Evolutionary conservation across 2,329 filamentous ascomycete genomes (phyloP), one percentile per base, ranked within the genome.

Genomic region (Claviceps humidiphila): DNA sequence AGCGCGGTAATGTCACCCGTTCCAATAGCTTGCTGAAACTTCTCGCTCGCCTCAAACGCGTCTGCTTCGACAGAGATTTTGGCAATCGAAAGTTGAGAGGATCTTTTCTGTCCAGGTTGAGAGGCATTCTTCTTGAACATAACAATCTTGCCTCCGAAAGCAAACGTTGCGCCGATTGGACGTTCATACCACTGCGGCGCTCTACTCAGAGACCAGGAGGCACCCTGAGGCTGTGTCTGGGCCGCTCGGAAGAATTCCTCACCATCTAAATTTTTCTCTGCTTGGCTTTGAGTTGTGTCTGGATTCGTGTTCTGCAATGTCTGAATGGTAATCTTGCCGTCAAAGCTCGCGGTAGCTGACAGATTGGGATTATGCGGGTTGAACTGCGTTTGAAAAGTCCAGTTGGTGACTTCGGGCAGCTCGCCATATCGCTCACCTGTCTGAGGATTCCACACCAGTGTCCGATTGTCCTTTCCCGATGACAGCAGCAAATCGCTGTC

Each of bases 391-490:
- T 91, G 84, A 74, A 98, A 98, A 5, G 90, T 95, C 91, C 93
- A 98, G 69, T 97, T 98, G n/a, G 91, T 96, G 51, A 95, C 90
- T 61, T 96, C 89, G 4, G 91, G 90, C 64, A 97, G 91, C 69
- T 97, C 91, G 58, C 94, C 93, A 57, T 89, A 85, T 13, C 80
- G 76, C 64, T 93, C 82, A 51, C 91, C 91, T 2, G 86, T 95
- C 63, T 93, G 87, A 1, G 93, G 89, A 68, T 97, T 97, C 93
- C 94, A 98, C 55, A 93, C 83, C 55, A 98, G 79, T 2, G 90
- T 96, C 60, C 88, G 82, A 65, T 97, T 97, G 69, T 98, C 93
- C 71, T 97, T 97, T 59, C 93, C 94, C 58, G 86, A 94, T 2
- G 93, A 98, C 22, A 98, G 76, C 49, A 98, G 72, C 49, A 98